Base-by-base conservation (phyloP, 805 yeast genomes). In the Starmerella floricola region DNA sequence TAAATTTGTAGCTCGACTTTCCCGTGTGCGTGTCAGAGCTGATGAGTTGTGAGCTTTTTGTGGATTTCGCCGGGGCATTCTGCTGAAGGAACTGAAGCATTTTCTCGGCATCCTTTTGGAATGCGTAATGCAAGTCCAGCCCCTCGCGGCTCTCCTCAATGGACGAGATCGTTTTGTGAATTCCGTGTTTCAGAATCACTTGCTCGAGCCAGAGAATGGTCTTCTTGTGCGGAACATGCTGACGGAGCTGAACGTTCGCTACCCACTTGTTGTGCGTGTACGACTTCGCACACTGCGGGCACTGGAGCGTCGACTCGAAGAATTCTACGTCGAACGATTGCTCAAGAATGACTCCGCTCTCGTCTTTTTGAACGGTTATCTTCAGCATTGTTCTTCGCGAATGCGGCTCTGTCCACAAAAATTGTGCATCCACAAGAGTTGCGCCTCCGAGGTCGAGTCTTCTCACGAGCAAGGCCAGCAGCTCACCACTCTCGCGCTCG, bases 331-430 rank as follows among this genome's bases (percentile, higher is more conserved):
- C 96, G 59, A 88, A 86, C 20, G 81, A 74, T 65, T 91, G 98
- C 60, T 93, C 96, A 27, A 91, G 76, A 50, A 88, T 81, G 20
- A 95, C 84, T 57, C 84, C 85, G 23, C 79, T 70, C 19, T 95
- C 96, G 62, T 91, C 98, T 52, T 96, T 96, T 63, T 88, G 97
- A 24, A 91, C 95, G 0, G 96, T 85, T 41, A 91, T 65, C 57
- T 87, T 86, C 49, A 93, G 76, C 62, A 86, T 77, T 47, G 88
- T 76, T 68, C 99, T 79, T 63, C 98, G 74, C 21, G 96, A 86
- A 62, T 91, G 99, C 3, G 99, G 98, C 66, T 91, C 99, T 1
- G 99, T 91, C 99, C 99, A 91, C 48, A 93, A 76, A 55, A 87
- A 91, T 4, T 87, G 74, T 2, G 98, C 99, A 65, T 91, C 97